Conservation (phyloP, 768 basidiomycete genomes). For the Lactarius vividus region DNA sequence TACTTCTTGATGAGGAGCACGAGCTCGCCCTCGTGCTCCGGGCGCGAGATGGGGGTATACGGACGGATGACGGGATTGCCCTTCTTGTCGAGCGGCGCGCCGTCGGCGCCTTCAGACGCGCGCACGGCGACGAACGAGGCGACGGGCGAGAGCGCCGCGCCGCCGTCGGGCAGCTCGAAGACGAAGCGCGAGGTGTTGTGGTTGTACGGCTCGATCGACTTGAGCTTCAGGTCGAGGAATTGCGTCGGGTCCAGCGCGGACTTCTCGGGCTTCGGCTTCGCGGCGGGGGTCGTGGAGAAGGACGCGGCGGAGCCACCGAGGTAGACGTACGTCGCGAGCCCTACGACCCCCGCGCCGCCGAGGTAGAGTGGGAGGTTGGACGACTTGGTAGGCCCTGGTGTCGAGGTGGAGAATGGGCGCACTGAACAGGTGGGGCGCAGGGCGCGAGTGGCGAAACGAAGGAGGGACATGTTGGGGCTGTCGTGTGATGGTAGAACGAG, state of each 20-base stretch:
- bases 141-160: constrained; percentile 75
- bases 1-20: constrained; percentile 83
- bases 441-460: constrained; percentile 26
- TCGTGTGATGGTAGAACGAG: background rate
- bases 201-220: constrained; percentile 83
- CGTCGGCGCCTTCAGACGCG: constrained; percentile 55
- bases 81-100: constrained; percentile 57
- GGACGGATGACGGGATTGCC: constrained; percentile 88
- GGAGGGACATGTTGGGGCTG: constrained; percentile 27
- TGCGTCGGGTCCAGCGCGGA: constrained; percentile 74
- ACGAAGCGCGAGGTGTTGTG: constrained; percentile 87
- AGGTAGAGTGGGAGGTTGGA: constrained; percentile 50
- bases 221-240: constrained; percentile 79
- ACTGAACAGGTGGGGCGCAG: constrained; percentile 30
- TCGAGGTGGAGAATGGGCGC: constrained; percentile 46
- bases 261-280: constrained; percentile 48
- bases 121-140: constrained; percentile 78
- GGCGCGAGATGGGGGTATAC: constrained; percentile 87
- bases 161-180: constrained; percentile 76
- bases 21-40: constrained; percentile 72
- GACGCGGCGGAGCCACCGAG: constrained; percentile 36
- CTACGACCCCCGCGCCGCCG: constrained; percentile 43
- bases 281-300: constrained; percentile 20
- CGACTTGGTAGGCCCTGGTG: constrained; percentile 35
- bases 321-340: constrained; percentile 47